Evolutionary conservation across 257 asterid species (phyloP), one percentile per base, ranked within the genome.

Genomic region (Handroanthus guayacan): DNA sequence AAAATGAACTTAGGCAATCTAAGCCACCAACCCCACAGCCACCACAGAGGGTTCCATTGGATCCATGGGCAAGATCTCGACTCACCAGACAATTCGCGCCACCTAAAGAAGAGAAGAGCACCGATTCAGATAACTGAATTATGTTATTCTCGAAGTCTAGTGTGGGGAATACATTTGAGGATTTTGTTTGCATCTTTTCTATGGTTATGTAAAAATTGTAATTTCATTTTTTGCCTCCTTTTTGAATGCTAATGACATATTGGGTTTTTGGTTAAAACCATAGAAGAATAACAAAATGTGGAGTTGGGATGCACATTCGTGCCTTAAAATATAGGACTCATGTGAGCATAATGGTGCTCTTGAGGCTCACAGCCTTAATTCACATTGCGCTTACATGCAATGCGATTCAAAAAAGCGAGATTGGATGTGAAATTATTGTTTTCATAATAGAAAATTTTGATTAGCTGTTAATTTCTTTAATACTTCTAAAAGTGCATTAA

Each of bases 31-130:
- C 75, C 25, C 92, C 97, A 0, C 95, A 85, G 75, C 96, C 89
- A 45, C 87, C 89, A 2, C 91, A 89, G 77, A 84, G 96, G 82
- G 69, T 91, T 71, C 82, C 95, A 51, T 25, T 91, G 81, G 97
- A 95, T 84, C 99, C 99, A 2, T 95, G 99, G 99, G 85, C 93
- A 17, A 95, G 88, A 84, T 95, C 99, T 56, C 93, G 92, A 52
- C 94, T 95, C 43, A 88, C 94, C 52, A 81, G 93, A 72, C 99
- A 91, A 81, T 87, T 82, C 36, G 96, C 97, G 45, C 95, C 98
- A 0, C 96, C 97, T 41, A 92, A 89, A 84, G 97, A 83, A 82
- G 93, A 90, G 80, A 93, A 85, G 81, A 70, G 58, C 78, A 68
- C 83, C 0, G 91, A 86, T 2, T 79, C 88, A 3, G 92, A 91